Evolutionary conservation across 108 stramenopile genomes (phyloP), one percentile per base, ranked within the genome.

Genomic region (Discostella stelligeroides): DNA sequence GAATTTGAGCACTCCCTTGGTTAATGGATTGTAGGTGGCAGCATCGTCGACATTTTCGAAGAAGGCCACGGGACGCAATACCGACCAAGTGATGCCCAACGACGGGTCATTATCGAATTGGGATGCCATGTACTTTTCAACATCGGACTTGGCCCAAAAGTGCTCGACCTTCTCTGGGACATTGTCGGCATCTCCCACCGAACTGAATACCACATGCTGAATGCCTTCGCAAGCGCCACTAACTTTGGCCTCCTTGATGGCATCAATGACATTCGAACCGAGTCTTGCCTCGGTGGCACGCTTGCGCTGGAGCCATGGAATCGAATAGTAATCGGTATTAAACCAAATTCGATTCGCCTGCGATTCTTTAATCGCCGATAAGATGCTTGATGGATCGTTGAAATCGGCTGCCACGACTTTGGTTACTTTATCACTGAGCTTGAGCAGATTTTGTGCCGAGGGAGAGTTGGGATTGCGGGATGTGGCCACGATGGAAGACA

Each of bases 1-100:
- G 25, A 76, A 70, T 41, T 76, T 76, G 38, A 76, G 41, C 12
- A 14, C 41, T 5, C 75, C 75, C 68, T 76, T 76, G 42, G 46
- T 70, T 17, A 76, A 46, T 13, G 75, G 69, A 38, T 76, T 76
- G 59, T 42, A 69, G 48, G 61, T 76, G 17, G 34, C 42, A 14
- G 46, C 37, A 76, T 76, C 75, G 23, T 76, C 68, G 15, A 76
- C 41, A 43, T 70, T 76, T 43, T 76, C 75, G 27, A 76, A 63
- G 61, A 76, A 76, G 39, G 69, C 69, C 37, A 76, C 75, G 29
- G 75, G 75, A 49, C 75, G 75, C 45, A 76, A 61, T 12, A 76
- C 69, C 5, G 75, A 76, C 75, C 75, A 76, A 8, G 75, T 70
- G 11, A 60, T 76, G 30, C 47, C 29, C 23, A n/a, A n/a, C n/a